Base-by-base conservation (phyloP, 1,139 yeast species). In the Kluyveromyces marxianus region DNA sequence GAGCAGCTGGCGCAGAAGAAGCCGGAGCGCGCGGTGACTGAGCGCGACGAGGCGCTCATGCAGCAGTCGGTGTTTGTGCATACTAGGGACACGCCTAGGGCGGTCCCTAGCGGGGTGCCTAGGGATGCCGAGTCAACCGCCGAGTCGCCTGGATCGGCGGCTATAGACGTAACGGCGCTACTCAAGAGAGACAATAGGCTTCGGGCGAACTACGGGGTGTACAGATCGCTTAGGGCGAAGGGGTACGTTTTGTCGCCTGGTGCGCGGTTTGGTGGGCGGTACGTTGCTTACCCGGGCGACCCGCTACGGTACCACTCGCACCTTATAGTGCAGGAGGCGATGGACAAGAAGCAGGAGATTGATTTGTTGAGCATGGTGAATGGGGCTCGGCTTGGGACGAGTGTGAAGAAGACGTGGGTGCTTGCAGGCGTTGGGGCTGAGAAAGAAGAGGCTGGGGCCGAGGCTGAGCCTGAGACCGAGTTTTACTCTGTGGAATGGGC, bases 281-380 rank as follows among this genome's bases (percentile, higher is more conserved):
- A 80, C 57, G 77, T 92, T 44, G 89, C 92, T 2, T 92, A 92
- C 56, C 97, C 97, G 0, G 97, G 97, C 0, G 98, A 92, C 60
- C 96, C 97, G 2, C 68, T 92, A 48, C 67, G 95, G 43, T 92
- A 79, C 59, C 98, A 92, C 64, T 85, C 97, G 2, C 96, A 90
- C 63, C 74, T 82, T 50, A 81, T 87, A 5, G 85, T 87, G 1
- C 78, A 79, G 45, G 74, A 81, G 1, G 59, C 69, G 2, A 55
- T 62, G 26, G 75, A 71, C 30, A 71, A 72, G 41, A 59, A 71
- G 50, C 77, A 78, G 50, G 72, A 75, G 55, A 69, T 85, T 44
- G 72, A 73, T 4, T 53, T 82, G 33, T 57, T 75, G 47, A 81
- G 79, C 46, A 62, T 89, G 30, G 79, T 88, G 0, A 81, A 83